phyloP scores from a whole-genome alignment of 352 stramenopile species.

The Thraustotheca clavata region DNA sequence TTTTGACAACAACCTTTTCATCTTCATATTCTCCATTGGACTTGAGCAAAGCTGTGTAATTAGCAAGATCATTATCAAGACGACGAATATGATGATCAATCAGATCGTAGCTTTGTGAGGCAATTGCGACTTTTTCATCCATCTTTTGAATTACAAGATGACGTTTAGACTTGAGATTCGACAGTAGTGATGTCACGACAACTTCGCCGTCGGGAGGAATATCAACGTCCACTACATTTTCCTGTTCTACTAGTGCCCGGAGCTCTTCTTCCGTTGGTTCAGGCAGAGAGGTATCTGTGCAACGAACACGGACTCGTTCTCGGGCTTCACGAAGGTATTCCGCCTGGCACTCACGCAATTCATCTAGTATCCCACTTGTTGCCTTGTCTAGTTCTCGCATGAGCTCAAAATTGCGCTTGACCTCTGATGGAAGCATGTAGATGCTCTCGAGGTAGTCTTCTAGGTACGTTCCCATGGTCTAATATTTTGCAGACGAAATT shows the following conservation, averaged over 20 bases:
- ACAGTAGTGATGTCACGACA: conserved; percentile 22
- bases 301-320: conserved; percentile 56
- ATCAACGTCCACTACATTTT: conserved; percentile 24
- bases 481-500: no score
- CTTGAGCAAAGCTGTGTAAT: conserved; percentile 57
- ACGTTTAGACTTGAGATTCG: conserved; percentile 44
- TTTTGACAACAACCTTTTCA: conserved; percentile 44
- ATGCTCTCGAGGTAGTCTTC: conserved; percentile 85
- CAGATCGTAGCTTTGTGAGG: conserved; percentile 77
- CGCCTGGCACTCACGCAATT: conserved; percentile 55
- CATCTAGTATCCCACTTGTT: conserved; percentile 41
- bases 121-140: conserved; percentile 84
- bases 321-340: conserved; percentile 50
- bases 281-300: conserved; percentile 31
- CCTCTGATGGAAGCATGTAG: conserved; percentile 83
- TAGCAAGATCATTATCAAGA: conserved; percentile 67
- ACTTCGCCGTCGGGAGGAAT: conserved; percentile 1
- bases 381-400: conserved; percentile 85
- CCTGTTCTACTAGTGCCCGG: conserved; percentile 48
- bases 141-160: conserved; percentile 73
- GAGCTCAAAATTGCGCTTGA: conserved; percentile 86
- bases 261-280: conserved; percentile 63
- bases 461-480: conserved; percentile 76
- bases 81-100: conserved; percentile 81
- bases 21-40: conserved; percentile 75